Percentiles rank a stretch among this genome's conserved stretches.
These are phyloP conservation scores for Bombardia bombarda DNA, from an alignment of 495 filamentous ascomycete species.

Conservation along the genomic window DNA sequence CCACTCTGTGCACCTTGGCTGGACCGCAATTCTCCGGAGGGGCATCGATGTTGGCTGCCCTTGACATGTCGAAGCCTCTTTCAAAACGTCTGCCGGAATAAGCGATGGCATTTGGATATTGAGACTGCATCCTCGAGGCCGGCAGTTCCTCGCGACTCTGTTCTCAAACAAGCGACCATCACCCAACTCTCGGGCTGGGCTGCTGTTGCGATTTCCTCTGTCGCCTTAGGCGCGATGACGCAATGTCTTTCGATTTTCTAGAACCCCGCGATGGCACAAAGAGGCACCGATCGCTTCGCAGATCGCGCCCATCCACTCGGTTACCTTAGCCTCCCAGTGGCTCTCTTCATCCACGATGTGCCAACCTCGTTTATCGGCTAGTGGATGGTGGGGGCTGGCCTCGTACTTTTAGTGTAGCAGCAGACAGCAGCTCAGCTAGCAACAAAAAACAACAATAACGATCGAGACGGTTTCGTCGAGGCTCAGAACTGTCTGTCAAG, in stretches of 20 bases:
- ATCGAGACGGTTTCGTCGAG: too few species aligned
- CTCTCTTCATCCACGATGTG: neutral
- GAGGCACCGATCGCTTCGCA: neutral
- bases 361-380: slow-evolving; percentile 1
- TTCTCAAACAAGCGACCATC: too few species aligned
- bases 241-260: neutral
- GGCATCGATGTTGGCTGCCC: too few species aligned
- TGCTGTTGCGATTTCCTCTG: neutral
- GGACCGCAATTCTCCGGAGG: neutral
- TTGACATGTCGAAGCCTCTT: too few species aligned
- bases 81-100: too few species aligned
- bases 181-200: neutral
- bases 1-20: neutral
- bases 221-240: neutral
- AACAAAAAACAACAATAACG: too few species aligned
- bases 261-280: slow-evolving; percentile 3
- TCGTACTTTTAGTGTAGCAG: too few species aligned
- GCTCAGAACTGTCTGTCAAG: neutral
- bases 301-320: neutral
- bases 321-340: neutral
- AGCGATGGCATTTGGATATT: too few species aligned
- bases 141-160: too few species aligned
- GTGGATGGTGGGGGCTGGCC: neutral
- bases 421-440: too few species aligned
- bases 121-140: too few species aligned